Evolutionary conservation across 352 stramenopile genomes (phyloP).

Genomic region (Peronospora farinosa): DNA sequence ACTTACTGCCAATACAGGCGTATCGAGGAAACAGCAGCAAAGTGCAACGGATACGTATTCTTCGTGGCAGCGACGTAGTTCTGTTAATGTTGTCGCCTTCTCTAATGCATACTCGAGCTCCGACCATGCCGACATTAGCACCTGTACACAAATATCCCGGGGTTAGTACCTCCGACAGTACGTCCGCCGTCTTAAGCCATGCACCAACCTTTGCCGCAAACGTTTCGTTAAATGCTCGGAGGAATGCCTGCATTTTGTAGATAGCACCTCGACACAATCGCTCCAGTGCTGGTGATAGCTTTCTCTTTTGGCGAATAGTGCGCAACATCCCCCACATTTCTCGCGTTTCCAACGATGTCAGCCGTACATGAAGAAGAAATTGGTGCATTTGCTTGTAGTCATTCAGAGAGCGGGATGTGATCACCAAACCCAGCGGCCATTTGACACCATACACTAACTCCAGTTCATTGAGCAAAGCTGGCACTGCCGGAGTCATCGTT

Average conservation of each 20-base stretch:
- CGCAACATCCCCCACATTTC: conserved; percentile 36
- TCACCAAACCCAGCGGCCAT: conserved; percentile 45
- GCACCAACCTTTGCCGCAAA: conserved; percentile 36
- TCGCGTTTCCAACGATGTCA: conserved; percentile 41
- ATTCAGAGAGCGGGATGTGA: conserved; percentile 31
- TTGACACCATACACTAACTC: conserved; percentile 42
- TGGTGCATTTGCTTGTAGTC: conserved; percentile 40
- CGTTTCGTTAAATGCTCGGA: conserved; percentile 42
- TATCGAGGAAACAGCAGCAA: conserved; percentile 42
- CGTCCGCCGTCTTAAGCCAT: neutral
- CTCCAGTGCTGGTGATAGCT: conserved; percentile 15
- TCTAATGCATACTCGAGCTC: conserved; percentile 20
- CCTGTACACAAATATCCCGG: conserved; percentile 22
- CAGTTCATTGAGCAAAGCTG: conserved; percentile 35
- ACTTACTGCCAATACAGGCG: conserved; percentile 19
- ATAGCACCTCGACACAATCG: conserved; percentile 27
- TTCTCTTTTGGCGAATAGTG: conserved; percentile 14
- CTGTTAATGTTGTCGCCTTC: conserved; percentile 21
- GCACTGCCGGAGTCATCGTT: conserved; percentile 28
- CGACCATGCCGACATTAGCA: conserved; percentile 36
- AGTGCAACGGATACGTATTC: conserved; percentile 28
- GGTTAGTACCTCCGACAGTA: neutral
- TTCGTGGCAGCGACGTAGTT: conserved; percentile 34
- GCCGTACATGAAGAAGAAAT: conserved; percentile 38
- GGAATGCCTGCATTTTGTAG: conserved; percentile 37